Percentiles rank a stretch among this genome's conserved stretches.
These are phyloP conservation scores for Microdochium bolleyi DNA, from an alignment of 2,329 filamentous ascomycete species.

Conservation along the genomic window DNA sequence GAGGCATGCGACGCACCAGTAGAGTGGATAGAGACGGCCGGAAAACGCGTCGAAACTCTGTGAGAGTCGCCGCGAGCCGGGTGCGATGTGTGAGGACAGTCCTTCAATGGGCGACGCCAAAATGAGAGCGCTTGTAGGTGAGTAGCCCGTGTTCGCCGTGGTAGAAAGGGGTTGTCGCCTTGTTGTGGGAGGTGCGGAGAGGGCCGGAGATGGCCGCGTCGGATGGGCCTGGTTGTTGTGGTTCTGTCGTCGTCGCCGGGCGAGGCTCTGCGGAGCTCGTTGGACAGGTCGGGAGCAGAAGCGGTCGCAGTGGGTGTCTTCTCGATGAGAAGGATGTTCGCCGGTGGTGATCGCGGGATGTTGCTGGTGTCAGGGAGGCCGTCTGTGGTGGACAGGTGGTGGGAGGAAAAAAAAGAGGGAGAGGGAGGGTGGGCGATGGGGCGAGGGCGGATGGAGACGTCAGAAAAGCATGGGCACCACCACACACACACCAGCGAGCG, in stretches of 20 bases:
- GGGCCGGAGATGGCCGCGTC: background rate
- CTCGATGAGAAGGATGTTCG: background rate
- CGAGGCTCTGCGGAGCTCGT: background rate
- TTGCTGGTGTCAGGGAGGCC: background rate
- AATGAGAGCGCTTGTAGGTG: background rate
- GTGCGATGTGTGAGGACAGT: background rate
- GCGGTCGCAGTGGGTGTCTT: background rate
- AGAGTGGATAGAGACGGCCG: background rate
- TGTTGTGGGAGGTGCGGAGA: background rate
- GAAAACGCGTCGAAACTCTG: background rate
- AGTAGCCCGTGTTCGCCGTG: background rate
- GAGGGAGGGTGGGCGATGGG: constrained; percentile 12
- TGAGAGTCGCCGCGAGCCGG: background rate
- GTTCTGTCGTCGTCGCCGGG: background rate
- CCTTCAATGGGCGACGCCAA: background rate
- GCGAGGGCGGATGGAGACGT: constrained; percentile 18
- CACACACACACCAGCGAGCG: too few relatives aligned
- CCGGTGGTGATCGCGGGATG: background rate
- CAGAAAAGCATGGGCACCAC: constrained; percentile 12
- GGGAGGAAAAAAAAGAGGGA: constrained; percentile 10
- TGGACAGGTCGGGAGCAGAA: background rate
- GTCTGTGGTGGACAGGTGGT: constrained; percentile 14
- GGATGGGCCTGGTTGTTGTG: background rate
- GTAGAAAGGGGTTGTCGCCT: background rate
- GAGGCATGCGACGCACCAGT: background rate